phyloP scores from a whole-genome alignment of 306 rosid species.

The Echinosophora koreensis region DNA sequence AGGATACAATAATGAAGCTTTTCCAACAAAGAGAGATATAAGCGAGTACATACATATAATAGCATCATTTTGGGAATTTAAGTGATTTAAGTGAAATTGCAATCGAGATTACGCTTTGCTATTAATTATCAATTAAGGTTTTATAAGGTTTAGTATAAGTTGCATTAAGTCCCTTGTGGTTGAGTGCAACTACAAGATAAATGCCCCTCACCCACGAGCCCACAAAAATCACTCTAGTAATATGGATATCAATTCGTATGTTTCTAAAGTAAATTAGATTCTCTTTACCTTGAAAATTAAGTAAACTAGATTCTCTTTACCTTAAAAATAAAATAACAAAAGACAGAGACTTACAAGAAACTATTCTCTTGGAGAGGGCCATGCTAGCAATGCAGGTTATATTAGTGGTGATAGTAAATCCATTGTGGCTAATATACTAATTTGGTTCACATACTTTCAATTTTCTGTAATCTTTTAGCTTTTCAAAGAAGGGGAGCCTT shows the following conservation, averaged over 20 bases:
- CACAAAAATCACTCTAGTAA: neutral
- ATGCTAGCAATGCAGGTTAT: too few relatives aligned
- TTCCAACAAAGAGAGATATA: neutral
- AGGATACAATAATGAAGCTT: constrained; percentile 18
- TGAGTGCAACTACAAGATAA: too few relatives aligned
- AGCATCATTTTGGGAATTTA: neutral
- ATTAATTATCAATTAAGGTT: neutral
- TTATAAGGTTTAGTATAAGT: neutral
- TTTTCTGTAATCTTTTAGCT: too few relatives aligned
- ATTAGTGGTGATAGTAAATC: too few relatives aligned
- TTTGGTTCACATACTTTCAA: too few relatives aligned
- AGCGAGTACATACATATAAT: neutral
- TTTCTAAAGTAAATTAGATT: neutral
- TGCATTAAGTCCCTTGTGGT: too few relatives aligned
- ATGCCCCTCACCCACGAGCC: neutral
- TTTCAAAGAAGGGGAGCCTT: too few relatives aligned
- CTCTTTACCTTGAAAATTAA: neutral
- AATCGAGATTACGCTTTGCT: neutral
- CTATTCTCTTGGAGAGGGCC: neutral
- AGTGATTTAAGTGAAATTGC: neutral
- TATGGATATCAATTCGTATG: neutral
- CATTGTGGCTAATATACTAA: too few relatives aligned
- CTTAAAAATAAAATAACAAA: neutral
- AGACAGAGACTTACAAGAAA: too few relatives aligned
- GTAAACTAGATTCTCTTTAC: neutral